These are phyloP conservation scores for Xylariales sp. DNA, from an alignment of 2,329 filamentous ascomycete species.

Conservation along the genomic window DNA sequence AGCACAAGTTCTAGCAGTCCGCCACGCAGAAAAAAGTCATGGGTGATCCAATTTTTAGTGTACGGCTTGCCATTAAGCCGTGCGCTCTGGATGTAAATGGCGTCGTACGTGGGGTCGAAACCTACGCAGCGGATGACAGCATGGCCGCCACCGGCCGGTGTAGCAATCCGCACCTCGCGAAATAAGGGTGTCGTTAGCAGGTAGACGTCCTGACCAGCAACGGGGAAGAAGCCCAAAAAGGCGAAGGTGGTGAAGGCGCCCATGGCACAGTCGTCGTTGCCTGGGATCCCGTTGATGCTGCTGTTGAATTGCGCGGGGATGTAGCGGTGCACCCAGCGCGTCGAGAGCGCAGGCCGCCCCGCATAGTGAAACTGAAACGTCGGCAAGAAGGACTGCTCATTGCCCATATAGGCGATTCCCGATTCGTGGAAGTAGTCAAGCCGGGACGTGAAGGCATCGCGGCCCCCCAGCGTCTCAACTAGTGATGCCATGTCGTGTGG, in stretches of 20 bases:
- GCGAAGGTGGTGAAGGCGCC: conserved; percentile 47
- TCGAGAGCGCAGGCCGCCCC: conserved; percentile 55
- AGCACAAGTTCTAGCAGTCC: conserved; percentile 55
- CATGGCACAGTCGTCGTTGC: conserved; percentile 55
- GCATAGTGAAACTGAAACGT: conserved; percentile 62
- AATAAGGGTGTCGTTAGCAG: conserved; percentile 48
- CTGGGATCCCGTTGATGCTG: conserved; percentile 52
- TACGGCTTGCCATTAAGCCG: conserved; percentile 53
- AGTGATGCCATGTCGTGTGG: conserved; percentile 36
- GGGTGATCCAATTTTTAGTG: conserved; percentile 58
- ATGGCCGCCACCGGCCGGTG: conserved; percentile 40
- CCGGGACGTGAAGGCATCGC: conserved; percentile 49
- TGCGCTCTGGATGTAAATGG: conserved; percentile 58
- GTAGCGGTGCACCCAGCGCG: conserved; percentile 56
- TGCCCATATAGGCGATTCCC: conserved; percentile 65
- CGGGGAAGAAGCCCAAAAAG: conserved; percentile 50
- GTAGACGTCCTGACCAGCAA: conserved; percentile 51
- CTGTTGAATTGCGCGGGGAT: conserved; percentile 65
- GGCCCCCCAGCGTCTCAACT: conserved; percentile 50
- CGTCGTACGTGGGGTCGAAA: conserved; percentile 24
- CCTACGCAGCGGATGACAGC: conserved; percentile 43
- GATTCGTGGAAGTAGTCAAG: conserved; percentile 63
- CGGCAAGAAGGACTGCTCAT: conserved; percentile 52
- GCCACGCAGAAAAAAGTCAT: conserved; percentile 58
- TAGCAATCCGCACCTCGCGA: conserved; percentile 35